These are phyloP conservation scores for Paramyrothecium roridum DNA, from an alignment of 2,329 filamentous ascomycete genomes.

Conservation along the genomic window DNA sequence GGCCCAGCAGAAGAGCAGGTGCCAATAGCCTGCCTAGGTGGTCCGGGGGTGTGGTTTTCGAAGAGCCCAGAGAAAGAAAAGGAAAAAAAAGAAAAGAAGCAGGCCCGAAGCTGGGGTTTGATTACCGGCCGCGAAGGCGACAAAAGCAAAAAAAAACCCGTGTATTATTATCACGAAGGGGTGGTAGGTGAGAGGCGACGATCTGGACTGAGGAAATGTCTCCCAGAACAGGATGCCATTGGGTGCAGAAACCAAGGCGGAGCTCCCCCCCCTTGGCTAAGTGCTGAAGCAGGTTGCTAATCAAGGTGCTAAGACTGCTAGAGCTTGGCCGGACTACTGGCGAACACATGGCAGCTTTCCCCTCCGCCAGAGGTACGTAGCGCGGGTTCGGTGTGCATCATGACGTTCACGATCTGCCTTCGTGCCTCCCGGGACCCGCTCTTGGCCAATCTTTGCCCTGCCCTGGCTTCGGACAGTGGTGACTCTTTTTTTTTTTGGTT, in stretches of 20 bases:
- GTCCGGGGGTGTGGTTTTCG: background rate
- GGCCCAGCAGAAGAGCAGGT: background rate
- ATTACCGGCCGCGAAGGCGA: too few species aligned
- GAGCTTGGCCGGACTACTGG: background rate
- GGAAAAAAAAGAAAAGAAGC: too few species aligned
- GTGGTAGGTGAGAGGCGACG: background rate
- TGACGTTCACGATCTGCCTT: background rate
- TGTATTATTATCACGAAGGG: background rate
- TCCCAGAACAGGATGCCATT: background rate
- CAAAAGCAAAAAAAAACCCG: too few species aligned
- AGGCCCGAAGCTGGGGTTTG: too few species aligned
- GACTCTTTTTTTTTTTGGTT: too few species aligned
- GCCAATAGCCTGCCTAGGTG: background rate
- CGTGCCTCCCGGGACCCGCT: too few species aligned
- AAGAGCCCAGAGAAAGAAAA: too few species aligned
- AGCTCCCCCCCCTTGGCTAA: too few species aligned
- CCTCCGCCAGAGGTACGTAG: background rate
- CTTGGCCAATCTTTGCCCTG: too few species aligned
- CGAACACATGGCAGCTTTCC: background rate
- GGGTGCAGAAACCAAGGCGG: background rate
- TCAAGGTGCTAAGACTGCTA: too few species aligned
- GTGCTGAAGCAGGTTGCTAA: too few species aligned
- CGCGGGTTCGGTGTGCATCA: background rate
- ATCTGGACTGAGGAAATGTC: background rate
- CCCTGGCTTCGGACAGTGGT: too few species aligned